phyloP scores from a whole-genome alignment of 306 rosid genomes.

The Dryas octopetala region DNA sequence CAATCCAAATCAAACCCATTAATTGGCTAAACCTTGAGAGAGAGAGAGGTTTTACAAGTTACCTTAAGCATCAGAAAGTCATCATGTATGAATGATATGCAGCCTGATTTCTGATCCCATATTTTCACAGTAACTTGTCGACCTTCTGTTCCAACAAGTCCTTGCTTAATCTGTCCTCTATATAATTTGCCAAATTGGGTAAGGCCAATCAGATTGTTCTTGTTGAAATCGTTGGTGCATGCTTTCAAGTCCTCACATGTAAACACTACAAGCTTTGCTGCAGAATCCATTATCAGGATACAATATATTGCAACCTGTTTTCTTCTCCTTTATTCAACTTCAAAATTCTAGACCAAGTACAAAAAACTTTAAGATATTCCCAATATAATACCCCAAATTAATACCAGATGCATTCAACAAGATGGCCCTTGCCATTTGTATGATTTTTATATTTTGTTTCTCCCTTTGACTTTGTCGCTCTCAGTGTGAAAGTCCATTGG shows the following conservation, averaged over 20 bases:
- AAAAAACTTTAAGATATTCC: not conserved
- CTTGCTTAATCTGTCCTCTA: slow-evolving; percentile 41
- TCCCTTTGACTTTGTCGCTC: not conserved
- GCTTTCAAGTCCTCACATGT: slow-evolving; percentile 42
- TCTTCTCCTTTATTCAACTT: not conserved
- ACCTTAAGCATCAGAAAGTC: slow-evolving; percentile 41
- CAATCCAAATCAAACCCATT: slow-evolving; percentile 13
- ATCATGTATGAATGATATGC: slow-evolving; percentile 20
- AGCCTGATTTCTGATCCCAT: slow-evolving; percentile 42
- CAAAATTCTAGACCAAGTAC: not conserved
- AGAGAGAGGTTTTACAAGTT: slow-evolving; percentile 16
- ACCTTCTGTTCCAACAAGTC: slow-evolving; percentile 13
- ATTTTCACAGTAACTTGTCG: slow-evolving; percentile 46
- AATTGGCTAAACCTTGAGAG: not conserved
- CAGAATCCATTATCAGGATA: slow-evolving; percentile 30
- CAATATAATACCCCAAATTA: not conserved
- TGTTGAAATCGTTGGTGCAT: slow-evolving; percentile 45
- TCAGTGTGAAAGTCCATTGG: not conserved
- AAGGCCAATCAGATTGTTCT: slow-evolving; percentile 42
- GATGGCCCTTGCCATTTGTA: not conserved
- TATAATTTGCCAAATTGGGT: slow-evolving; percentile 52
- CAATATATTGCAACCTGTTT: not conserved
- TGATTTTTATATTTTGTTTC: not conserved
- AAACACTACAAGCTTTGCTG: slow-evolving; percentile 31
- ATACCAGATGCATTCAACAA: not conserved